A percentile compares a stretch with the other conserved stretches of the same genome.
Conservation (phyloP, 1,284 basidiomycete genomes). For the Spongiforma sp. region DNA sequence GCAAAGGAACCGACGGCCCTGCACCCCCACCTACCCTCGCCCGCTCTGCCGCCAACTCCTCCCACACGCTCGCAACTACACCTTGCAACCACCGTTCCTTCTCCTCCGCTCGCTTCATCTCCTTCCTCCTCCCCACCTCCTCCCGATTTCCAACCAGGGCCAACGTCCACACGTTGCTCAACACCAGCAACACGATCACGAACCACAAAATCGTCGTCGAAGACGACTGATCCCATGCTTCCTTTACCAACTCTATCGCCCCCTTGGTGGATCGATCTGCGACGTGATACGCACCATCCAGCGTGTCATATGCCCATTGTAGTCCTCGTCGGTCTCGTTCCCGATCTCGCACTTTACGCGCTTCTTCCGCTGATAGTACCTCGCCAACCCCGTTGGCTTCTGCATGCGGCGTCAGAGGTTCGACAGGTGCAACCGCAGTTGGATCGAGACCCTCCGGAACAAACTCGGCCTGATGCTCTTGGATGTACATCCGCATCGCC, state of each 20-base stretch:
- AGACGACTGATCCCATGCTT: slow-evolving; percentile 75
- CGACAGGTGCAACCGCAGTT: slow-evolving; percentile 47
- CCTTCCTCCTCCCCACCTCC: slow-evolving; percentile 59
- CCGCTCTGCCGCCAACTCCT: slow-evolving; percentile 60
- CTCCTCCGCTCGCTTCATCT: slow-evolving; percentile 63
- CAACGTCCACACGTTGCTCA: slow-evolving; percentile 81
- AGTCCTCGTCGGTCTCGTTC: slow-evolving; percentile 73
- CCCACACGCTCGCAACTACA: slow-evolving; percentile 70
- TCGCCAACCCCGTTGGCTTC: slow-evolving; percentile 17
- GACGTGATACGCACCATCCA: slow-evolving; percentile 75
- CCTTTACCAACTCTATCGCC: slow-evolving; percentile 73
- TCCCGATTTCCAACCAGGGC: slow-evolving; percentile 58
- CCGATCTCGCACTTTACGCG: slow-evolving; percentile 59
- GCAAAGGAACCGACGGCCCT: slow-evolving; percentile 20
- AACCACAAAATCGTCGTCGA: slow-evolving; percentile 73
- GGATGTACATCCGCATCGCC: slow-evolving; percentile 88
- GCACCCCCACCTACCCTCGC: slow-evolving; percentile 6
- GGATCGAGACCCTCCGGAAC: slow-evolving; percentile 80
- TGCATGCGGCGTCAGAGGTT: slow-evolving; percentile 29
- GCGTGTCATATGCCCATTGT: slow-evolving; percentile 87
- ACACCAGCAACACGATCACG: slow-evolving; percentile 71
- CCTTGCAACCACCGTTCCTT: slow-evolving; percentile 76
- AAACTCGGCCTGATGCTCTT: slow-evolving; percentile 89
- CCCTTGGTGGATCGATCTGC: slow-evolving; percentile 70
- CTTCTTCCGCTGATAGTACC: slow-evolving; percentile 25